Evolutionary conservation across 1,284 basidiomycete genomes (phyloP).

Genomic region (Ceratorhiza oryzae-sativae): DNA sequence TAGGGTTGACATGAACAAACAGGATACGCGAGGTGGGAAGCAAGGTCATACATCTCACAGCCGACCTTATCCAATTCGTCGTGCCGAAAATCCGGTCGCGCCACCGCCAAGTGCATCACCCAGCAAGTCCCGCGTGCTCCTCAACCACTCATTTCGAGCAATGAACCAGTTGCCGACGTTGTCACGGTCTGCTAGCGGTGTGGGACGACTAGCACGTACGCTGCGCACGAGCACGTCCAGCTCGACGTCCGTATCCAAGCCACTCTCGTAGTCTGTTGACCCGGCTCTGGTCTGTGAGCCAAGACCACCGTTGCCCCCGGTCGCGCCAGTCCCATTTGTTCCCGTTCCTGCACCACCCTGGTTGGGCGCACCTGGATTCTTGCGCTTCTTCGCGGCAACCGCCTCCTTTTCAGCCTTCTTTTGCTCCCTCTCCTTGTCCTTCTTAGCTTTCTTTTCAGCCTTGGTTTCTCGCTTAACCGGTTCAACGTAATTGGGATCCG

Average conservation of each 20-base stretch:
- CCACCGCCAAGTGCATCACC: slow-evolving; percentile 34
- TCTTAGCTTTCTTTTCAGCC: slow-evolving; percentile 80
- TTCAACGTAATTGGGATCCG: slow-evolving; percentile 95
- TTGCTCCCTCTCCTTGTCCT: slow-evolving; percentile 74
- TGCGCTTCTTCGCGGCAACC: slow-evolving; percentile 58
- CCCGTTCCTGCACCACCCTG: slow-evolving; percentile 42
- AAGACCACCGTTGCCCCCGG: slow-evolving; percentile 54
- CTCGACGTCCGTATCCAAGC: slow-evolving; percentile 80
- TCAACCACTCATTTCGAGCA: slow-evolving; percentile 41
- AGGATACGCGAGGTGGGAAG: not conserved
- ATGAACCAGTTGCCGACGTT: slow-evolving; percentile 48
- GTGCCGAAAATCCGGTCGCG: slow-evolving; percentile 33
- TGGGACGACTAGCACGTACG: slow-evolving; percentile 61
- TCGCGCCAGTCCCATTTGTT: slow-evolving; percentile 57
- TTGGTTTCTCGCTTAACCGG: slow-evolving; percentile 85
- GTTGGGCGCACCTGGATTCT: slow-evolving; percentile 46
- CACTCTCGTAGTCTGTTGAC: slow-evolving; percentile 75
- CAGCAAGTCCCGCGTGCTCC: slow-evolving; percentile 33
- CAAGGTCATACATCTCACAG: not conserved
- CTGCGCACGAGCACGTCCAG: slow-evolving; percentile 63
- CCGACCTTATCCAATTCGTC: slow-evolving; percentile 27
- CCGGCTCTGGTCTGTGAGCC: slow-evolving; percentile 48
- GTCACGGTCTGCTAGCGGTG: slow-evolving; percentile 59
- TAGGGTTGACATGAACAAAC: not conserved
- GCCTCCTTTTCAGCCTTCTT: slow-evolving; percentile 64